phyloP scores from a whole-genome alignment of 768 basidiomycete genomes.

The Mycena alexandri region DNA sequence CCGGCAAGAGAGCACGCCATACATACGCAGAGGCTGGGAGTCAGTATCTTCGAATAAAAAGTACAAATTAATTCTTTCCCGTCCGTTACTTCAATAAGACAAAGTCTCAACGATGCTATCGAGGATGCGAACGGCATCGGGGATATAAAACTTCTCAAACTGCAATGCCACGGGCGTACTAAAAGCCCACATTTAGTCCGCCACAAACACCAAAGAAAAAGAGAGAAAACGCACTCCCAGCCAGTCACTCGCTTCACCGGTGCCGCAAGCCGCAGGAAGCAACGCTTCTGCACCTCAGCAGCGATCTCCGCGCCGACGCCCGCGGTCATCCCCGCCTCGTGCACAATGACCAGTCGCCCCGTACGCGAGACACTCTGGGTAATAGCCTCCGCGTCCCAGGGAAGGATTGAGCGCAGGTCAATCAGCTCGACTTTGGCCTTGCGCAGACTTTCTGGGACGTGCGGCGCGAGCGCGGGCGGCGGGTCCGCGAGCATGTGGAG shows the following conservation, averaged over 20 bases:
- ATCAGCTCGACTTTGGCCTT: constrained; percentile 87
- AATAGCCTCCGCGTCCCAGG: constrained; percentile 88
- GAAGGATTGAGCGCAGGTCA: constrained; percentile 89
- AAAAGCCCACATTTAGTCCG: constrained; percentile 15
- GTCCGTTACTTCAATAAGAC: constrained; percentile 60
- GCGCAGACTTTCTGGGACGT: constrained; percentile 76
- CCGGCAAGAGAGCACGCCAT: too few species aligned
- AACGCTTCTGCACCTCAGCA: constrained; percentile 90
- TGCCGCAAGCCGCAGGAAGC: constrained; percentile 89
- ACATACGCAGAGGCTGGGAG: too few species aligned
- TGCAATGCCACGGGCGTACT: constrained; percentile 88
- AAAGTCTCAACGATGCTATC: constrained; percentile 90
- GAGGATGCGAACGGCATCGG: constrained; percentile 85
- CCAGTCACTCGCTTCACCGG: constrained; percentile 89
- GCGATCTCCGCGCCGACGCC: constrained; percentile 93
- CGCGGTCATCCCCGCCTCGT: constrained; percentile 90
- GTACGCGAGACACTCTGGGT: constrained; percentile 88
- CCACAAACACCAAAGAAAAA: constrained; percentile 6
- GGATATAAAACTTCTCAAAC: constrained; percentile 94
- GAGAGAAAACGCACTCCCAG: constrained; percentile 85
- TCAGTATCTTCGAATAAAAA: background rate
- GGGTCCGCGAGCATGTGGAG: constrained; percentile 80
- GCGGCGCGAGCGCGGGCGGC: constrained; percentile 67
- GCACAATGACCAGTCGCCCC: constrained; percentile 88
- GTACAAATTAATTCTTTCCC: constrained; percentile 14